Percentiles rank a stretch among this genome's conserved stretches.
These are phyloP conservation scores for Cerrena zonata DNA, from an alignment of 1,284 basidiomycete species.

Conservation along the genomic window DNA sequence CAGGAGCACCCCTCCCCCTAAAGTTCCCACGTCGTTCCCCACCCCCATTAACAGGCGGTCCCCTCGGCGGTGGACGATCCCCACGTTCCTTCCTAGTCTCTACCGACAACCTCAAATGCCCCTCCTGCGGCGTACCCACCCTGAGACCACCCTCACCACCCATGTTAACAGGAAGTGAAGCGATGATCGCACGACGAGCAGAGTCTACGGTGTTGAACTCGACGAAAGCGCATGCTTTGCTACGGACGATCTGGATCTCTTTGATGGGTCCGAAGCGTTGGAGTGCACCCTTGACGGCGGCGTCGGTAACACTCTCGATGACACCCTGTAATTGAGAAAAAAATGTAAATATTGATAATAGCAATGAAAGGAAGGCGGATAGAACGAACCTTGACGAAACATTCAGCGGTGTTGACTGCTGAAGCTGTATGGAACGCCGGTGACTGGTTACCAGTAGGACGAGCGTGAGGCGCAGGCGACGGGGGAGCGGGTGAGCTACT, in stretches of 20 bases:
- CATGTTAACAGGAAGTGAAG: slow-evolving; percentile 55
- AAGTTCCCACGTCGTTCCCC: slow-evolving; percentile 19
- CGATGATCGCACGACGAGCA: slow-evolving; percentile 79
- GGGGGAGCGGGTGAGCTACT: slow-evolving; percentile 39
- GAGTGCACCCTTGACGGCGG: slow-evolving; percentile 55
- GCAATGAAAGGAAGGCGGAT: slow-evolving; percentile 3
- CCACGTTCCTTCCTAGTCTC: slow-evolving; percentile 87
- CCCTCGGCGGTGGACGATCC: slow-evolving; percentile 53
- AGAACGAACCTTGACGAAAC: slow-evolving; percentile 79
- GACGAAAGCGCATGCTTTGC: slow-evolving; percentile 90
- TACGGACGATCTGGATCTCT: slow-evolving; percentile 83
- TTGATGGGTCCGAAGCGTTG: slow-evolving; percentile 80
- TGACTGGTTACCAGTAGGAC: slow-evolving; percentile 24
- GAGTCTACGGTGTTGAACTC: slow-evolving; percentile 79
- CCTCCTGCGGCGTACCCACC: slow-evolving; percentile 48
- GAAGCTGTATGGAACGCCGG: slow-evolving; percentile 53
- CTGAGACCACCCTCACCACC: slow-evolving; percentile 88
- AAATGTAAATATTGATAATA: no score
- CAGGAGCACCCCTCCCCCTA: slow-evolving; percentile 29
- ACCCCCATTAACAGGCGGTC: slow-evolving; percentile 30
- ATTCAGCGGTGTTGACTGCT: slow-evolving; percentile 62
- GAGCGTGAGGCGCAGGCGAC: slow-evolving; percentile 40
- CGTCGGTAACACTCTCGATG: slow-evolving; percentile 65
- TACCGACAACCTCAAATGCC: slow-evolving; percentile 63
- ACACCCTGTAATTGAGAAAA: slow-evolving; percentile 59